Evolutionary conservation across 1,139 yeast genomes (phyloP).

Genomic region (Lizanozyma gosingica): DNA sequence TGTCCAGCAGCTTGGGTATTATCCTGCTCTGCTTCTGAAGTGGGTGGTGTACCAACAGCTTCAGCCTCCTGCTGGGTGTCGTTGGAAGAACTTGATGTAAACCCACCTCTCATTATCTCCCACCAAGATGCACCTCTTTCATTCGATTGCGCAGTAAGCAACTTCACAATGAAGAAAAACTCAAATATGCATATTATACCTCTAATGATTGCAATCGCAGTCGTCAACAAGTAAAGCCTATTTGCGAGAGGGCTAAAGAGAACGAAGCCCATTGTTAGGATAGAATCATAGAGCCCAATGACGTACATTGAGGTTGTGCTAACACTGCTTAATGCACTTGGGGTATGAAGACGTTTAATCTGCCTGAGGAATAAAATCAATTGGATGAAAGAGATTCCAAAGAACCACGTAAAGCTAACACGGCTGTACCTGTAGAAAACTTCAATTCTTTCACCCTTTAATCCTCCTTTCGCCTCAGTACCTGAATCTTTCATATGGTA

Average conservation of each 20-base stretch:
- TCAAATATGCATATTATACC: conserved; percentile 72
- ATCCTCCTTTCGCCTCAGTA: conserved; percentile 16
- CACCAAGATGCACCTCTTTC: conserved; percentile 61
- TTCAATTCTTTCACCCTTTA: conserved; percentile 54
- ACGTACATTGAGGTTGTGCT: conserved; percentile 37
- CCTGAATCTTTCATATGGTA: neutral
- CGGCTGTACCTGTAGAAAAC: conserved; percentile 35
- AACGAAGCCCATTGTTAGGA: conserved; percentile 53
- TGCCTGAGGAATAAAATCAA: conserved; percentile 40
- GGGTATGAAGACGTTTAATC: conserved; percentile 64
- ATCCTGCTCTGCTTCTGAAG: conserved; percentile 2
- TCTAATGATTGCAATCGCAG: conserved; percentile 62
- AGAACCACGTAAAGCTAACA: conserved; percentile 9
- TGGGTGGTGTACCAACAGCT: conserved; percentile 7
- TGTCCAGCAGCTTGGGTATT: conserved; percentile 1
- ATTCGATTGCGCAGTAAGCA: conserved; percentile 64
- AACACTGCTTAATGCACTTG: conserved; percentile 53
- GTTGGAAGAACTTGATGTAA: neutral
- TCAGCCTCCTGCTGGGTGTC: conserved; percentile 5
- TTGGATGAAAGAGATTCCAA: conserved; percentile 28
- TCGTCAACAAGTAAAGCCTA: conserved; percentile 54
- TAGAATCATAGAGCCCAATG: conserved; percentile 69
- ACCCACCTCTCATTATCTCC: conserved; percentile 46
- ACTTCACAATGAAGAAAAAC: conserved; percentile 61
- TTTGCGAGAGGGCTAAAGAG: conserved; percentile 48